phyloP scores from a whole-genome alignment of 257 asterid species.

The Solanum infundibuliforme region DNA sequence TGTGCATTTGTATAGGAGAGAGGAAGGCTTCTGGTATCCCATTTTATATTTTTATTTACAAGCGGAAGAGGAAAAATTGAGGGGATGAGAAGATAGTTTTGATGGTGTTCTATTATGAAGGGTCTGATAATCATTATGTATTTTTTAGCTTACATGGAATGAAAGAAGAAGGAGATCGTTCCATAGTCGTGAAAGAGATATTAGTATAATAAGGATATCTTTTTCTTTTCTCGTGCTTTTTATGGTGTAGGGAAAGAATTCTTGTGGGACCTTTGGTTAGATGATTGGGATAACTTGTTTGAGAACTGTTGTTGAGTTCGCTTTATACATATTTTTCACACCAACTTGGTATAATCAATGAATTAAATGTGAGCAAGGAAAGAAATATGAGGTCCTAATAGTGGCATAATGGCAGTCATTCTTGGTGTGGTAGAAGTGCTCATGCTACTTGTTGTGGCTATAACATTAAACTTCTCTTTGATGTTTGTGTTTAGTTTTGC shows the following conservation, averaged over 20 bases:
- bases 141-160: background rate
- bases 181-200: background rate
- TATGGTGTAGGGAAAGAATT: background rate
- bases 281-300: background rate
- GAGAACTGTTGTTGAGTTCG: background rate
- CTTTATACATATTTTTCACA: background rate
- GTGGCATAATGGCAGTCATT: background rate
- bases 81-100: background rate
- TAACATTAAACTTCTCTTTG: background rate
- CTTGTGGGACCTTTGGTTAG: background rate
- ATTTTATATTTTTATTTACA: background rate
- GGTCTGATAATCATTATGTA: background rate
- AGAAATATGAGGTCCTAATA: background rate
- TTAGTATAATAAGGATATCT: background rate
- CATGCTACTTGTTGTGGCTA: background rate
- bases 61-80: background rate
- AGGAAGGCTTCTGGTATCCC: background rate
- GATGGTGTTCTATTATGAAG: background rate
- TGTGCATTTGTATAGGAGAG: background rate
- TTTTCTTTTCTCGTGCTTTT: background rate
- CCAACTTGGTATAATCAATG: background rate
- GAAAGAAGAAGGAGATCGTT: background rate
- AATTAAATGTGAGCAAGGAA: background rate
- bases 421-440: background rate
- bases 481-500: background rate